Evolutionary conservation across 2,329 filamentous ascomycete genomes (phyloP), one percentile per base, ranked within the genome.

Genomic region (Fusarium graminum): DNA sequence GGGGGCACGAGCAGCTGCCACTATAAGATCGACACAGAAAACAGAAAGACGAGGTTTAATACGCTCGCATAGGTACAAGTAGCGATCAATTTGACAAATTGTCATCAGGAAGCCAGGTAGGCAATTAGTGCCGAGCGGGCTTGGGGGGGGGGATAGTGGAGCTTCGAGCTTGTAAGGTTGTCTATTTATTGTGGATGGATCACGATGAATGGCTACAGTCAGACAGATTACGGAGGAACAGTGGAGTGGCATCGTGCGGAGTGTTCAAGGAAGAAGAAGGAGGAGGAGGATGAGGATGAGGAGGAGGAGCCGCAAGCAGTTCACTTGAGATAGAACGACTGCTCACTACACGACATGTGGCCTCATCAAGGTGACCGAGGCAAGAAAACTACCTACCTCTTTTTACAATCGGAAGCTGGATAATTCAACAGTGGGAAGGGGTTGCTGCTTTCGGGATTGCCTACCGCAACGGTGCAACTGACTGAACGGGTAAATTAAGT

Each of bases 121-220:
- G 26, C 34, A 52, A 45, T 45, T 61, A 41, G 34, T 46, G 29
- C 67, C 57, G 51, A 63, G 44, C 36, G 51, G 51, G 44, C 58
- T 63, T 63, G 51, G 51, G 58, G 22, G 51, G 51, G 58, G 22
- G 59, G 59, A 38, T 38, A 45, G 68, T 70, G 69, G 68, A 60
- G 68, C 65, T 53, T 44, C 19, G 32, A 47, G 52, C 55, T 43
- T 45, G 64, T 60, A 67, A 63, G 67, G 64, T 70, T 52, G 45
- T 60, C 68, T 70, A 47, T 65, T 64, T 52, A 69, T 61, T 63
- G 68, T 50, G 68, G 68, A 69, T 69, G 61, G 63, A 59, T 63
- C 61, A 59, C 39, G 60, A 68, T 59, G 64, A 54, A 63, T 51
- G 34, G 34, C 22, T 22, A 22, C 22, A 22, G 9, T 4, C 10